Base-by-base conservation (phyloP, 2,329 filamentous ascomycete genomes). In the Pezicula carpinea region DNA sequence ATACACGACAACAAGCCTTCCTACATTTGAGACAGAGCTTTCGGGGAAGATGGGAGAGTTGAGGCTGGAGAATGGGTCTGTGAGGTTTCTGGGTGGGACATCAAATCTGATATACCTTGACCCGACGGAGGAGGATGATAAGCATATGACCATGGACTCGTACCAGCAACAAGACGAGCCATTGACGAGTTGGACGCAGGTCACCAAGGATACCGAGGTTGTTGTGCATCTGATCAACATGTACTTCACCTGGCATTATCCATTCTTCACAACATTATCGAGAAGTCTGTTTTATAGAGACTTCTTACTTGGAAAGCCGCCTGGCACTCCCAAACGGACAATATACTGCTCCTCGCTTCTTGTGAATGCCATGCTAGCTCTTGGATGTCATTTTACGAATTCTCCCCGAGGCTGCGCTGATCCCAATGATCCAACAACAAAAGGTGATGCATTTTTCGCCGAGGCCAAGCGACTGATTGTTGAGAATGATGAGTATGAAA, bases 201-300 rank as follows among this genome's bases (percentile, higher is more conserved):
- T 96, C 39, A 96, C 89, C 1, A 75, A 82, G 43, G 89, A 96
- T 63, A 76, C 82, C 19, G 79, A 86, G 45, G 74, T 96, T 39
- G 82, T 96, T 57, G 79, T 83, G 14, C 92, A 96, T 66, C 79
- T 99, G 15, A 81, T 99, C 63, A 92, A 91, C 60, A 91, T 97
- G 88, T 99, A 99, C 69, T 97, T 97, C 69, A 89, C 84, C 58
- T 97, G 92, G 87, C 93, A 97, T 67, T 97, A 97, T 66, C 85
- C 90, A 15, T 97, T 93, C 68, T 99, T 97, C 65, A 92, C 90
- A 4, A 93, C 88, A 0, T 73, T 97, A 6, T 92, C 91, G 11
- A 95, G 89, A 64, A 82, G 77, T 32, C 71, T 95, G 26, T 97
- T 99, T 64, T 91, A 88, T 62, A 79, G 85, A 35, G 91, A 97